Percentiles rank a stretch among this genome's conserved stretches.
Evolutionary conservation across 1,139 yeast genomes (phyloP).

Genomic region (Yamadazyma taylorii): DNA sequence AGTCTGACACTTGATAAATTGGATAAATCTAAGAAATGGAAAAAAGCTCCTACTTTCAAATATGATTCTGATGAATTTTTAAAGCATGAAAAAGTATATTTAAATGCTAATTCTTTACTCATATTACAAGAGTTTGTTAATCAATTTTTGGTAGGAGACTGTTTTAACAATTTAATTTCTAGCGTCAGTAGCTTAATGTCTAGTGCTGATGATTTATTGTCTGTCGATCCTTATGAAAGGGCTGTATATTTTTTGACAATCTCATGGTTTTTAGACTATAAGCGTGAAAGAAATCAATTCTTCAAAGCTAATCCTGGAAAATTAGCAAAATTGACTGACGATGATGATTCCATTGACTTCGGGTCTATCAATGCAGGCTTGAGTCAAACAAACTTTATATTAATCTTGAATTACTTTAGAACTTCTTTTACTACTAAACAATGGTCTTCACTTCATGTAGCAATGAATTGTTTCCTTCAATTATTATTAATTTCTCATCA

Average conservation of each 20-base stretch:
- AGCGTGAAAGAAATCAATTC: slow-evolving; percentile 25
- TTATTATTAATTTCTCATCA: slow-evolving; percentile 55
- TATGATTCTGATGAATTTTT: slow-evolving; percentile 46
- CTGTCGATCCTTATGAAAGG: slow-evolving; percentile 36
- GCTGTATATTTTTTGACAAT: slow-evolving; percentile 57
- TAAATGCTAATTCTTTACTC: slow-evolving; percentile 28
- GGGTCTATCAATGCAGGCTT: slow-evolving; percentile 69
- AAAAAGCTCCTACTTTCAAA: slow-evolving; percentile 41
- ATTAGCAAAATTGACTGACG: slow-evolving; percentile 15
- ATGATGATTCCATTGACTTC: slow-evolving; percentile 40
- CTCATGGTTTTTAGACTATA: slow-evolving; percentile 65
- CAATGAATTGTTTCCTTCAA: slow-evolving; percentile 68
- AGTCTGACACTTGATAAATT: slow-evolving; percentile 52
- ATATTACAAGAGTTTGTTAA: slow-evolving; percentile 52
- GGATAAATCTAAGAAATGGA: slow-evolving; percentile 72
- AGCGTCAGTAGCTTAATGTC: slow-evolving; percentile 48
- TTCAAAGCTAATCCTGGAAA: slow-evolving; percentile 23
- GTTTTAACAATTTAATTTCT: slow-evolving; percentile 67
- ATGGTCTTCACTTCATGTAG: slow-evolving; percentile 67
- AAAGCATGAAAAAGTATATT: slow-evolving; percentile 25
- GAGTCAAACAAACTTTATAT: slow-evolving; percentile 62
- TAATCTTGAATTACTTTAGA: slow-evolving; percentile 57
- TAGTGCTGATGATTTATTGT: slow-evolving; percentile 40
- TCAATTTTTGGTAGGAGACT: slow-evolving; percentile 62
- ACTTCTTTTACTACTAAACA: slow-evolving; percentile 49